Evolutionary conservation across 169 alveolate genomes (phyloP).

Genomic region (Plasmodium blacklocki): DNA sequence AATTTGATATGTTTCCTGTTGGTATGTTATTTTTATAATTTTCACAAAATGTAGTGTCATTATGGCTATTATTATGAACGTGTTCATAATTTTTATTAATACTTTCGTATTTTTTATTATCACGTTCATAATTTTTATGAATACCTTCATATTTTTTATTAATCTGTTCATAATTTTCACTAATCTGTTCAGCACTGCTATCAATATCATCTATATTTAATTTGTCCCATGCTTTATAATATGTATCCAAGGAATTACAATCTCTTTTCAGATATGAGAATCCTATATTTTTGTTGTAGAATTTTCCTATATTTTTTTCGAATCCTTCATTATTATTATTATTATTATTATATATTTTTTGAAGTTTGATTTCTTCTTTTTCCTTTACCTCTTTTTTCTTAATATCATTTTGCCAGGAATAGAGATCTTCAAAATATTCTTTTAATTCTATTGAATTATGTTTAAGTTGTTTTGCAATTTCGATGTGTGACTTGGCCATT

Average conservation of each 20-base stretch:
- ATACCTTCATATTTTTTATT: neutral
- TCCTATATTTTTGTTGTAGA: too few relatives aligned
- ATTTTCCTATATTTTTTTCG: too few relatives aligned
- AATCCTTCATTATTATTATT: too few relatives aligned
- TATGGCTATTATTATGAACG: neutral
- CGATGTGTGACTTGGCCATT: slow-evolving; percentile 70
- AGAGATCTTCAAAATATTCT: slow-evolving; percentile 74
- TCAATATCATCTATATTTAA: slow-evolving; percentile 39
- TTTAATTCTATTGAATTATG: slow-evolving; percentile 66
- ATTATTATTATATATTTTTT: too few relatives aligned
- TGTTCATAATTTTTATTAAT: neutral
- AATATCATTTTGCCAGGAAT: slow-evolving; percentile 63
- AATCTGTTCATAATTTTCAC: neutral
- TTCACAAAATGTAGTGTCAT: neutral
- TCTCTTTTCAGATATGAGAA: slow-evolving; percentile 31
- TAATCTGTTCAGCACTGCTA: neutral
- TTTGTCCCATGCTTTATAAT: slow-evolving; percentile 68
- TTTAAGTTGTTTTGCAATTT: slow-evolving; percentile 75
- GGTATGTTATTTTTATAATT: neutral
- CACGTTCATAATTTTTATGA: neutral
- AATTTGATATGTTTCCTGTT: neutral
- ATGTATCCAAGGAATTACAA: slow-evolving; percentile 45
- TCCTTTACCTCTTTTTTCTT: slow-evolving; percentile 4
- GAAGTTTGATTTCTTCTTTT: too few relatives aligned
- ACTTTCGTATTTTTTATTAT: neutral